These are phyloP conservation scores for Pluteus cervinus DNA, from an alignment of 768 basidiomycete genomes.

Conservation along the genomic window DNA sequence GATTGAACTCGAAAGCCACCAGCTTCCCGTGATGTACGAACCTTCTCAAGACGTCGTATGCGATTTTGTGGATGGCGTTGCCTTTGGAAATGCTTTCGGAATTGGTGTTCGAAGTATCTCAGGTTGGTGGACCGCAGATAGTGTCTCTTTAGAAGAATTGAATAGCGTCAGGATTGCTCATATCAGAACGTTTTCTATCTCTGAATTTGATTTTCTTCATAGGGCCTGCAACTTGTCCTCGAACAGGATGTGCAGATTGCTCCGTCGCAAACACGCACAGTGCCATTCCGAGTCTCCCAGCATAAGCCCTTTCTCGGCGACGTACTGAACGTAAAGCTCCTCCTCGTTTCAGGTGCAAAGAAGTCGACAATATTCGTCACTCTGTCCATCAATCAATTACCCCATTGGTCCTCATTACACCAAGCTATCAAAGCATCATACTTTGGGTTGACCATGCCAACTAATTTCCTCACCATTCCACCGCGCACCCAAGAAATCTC, in stretches of 20 bases:
- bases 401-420: conserved; percentile 29
- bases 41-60: conserved; percentile 49
- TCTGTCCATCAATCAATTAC: conserved; percentile 41
- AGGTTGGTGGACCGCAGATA: conserved; percentile 51
- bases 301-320: conserved; percentile 28
- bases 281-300: conserved; percentile 49
- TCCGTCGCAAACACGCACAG: conserved; percentile 55
- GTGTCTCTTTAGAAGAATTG: conserved; percentile 10
- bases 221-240: conserved; percentile 26
- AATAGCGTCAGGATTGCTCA: conserved; percentile 10
- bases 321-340: conserved; percentile 26
- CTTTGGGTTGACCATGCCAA: conserved; percentile 47
- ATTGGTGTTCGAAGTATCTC: conserved; percentile 49
- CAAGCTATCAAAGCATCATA: conserved; percentile 51
- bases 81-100: conserved; percentile 69
- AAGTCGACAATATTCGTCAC: conserved; percentile 16
- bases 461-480: conserved; percentile 51
- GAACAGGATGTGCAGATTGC: conserved; percentile 34
- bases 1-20: conserved; percentile 32
- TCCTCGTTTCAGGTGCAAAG: conserved; percentile 30
- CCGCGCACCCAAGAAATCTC: conserved; percentile 32
- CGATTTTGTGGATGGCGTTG: conserved; percentile 69
- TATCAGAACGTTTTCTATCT: conserved; percentile 1
- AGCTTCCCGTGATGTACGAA: conserved; percentile 30
- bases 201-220: conserved; percentile 5